A percentile compares a stretch with the other conserved stretches of the same genome.
These are phyloP conservation scores for Patellaria atrata DNA, from an alignment of 495 filamentous ascomycete genomes.

Conservation along the genomic window DNA sequence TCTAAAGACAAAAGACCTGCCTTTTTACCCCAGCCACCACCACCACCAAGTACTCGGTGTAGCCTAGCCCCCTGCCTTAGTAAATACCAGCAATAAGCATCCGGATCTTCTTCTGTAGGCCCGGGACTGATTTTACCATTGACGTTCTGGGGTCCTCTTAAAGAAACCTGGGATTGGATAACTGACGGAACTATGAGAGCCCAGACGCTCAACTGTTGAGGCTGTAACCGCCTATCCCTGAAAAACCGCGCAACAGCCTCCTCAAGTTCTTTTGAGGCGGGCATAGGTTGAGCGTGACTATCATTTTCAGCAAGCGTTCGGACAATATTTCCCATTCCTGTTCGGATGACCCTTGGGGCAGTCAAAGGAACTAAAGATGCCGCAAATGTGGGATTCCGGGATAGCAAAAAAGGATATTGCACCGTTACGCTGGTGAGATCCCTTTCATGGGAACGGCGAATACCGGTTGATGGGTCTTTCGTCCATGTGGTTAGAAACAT, in stretches of 20 bases:
- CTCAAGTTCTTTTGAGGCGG: conserved; percentile 69
- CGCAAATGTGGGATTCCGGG: conserved; percentile 10
- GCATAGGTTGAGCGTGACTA: conserved; percentile 32
- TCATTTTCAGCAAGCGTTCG: conserved; percentile 42
- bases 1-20: conserved; percentile 72
- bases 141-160: conserved; percentile 6
- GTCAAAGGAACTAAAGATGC: conserved; percentile 46
- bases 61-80: conserved; percentile 20
- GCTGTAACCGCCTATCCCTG: conserved; percentile 28
- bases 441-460: too few species aligned
- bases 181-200: conserved; percentile 49
- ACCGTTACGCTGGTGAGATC: too few species aligned
- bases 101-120: too few species aligned
- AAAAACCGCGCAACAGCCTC: conserved; percentile 46
- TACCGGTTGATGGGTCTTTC: too few species aligned
- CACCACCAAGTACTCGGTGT: conserved; percentile 50
- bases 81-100: too few species aligned
- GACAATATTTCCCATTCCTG: conserved; percentile 71
- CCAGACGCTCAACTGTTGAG: conserved; percentile 53
- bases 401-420: too few species aligned
- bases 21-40: conserved; percentile 83
- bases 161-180: too few species aligned
- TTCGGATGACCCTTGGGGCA: conserved; percentile 43
- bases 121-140: too few species aligned
- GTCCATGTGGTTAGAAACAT: conserved; percentile 44